These are phyloP conservation scores for Cyberlindnera bimundalis DNA, from an alignment of 805 yeast genomes.

Conservation along the genomic window DNA sequence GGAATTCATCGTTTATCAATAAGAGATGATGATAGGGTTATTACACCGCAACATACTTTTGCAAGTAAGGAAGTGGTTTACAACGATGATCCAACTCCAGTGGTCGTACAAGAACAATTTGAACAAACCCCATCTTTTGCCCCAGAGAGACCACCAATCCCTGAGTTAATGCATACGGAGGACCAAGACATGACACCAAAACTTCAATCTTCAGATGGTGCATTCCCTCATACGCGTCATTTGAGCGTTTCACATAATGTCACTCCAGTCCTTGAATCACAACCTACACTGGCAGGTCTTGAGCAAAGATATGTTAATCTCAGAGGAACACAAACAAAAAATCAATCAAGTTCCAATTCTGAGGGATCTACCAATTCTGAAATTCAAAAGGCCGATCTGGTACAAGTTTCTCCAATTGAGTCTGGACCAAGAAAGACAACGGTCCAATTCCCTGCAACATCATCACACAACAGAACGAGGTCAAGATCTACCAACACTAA, in stretches of 20 bases:
- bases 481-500: slow-evolving; percentile 7
- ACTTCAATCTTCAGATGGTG: slow-evolving; percentile 2
- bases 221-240: slow-evolving; percentile 1
- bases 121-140: background rate
- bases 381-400: slow-evolving; percentile 3
- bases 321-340: background rate
- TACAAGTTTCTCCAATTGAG: slow-evolving; percentile 1
- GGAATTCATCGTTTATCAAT: slow-evolving; percentile 18
- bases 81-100: slow-evolving; percentile 26
- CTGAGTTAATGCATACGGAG: slow-evolving; percentile 2
- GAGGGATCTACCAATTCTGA: background rate
- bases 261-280: slow-evolving; percentile 16
- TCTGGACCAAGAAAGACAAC: slow-evolving; percentile 2
- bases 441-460: background rate
- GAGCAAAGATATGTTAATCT: background rate
- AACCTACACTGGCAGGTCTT: slow-evolving; percentile 1
- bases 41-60: slow-evolving; percentile 3
- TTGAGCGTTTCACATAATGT: slow-evolving; percentile 14
- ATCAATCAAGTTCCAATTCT: slow-evolving; percentile 2
- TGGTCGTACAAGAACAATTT: slow-evolving; percentile 12
- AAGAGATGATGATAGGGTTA: slow-evolving; percentile 2
- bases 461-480: slow-evolving; percentile 2
- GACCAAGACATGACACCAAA: slow-evolving; percentile 14
- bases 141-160: slow-evolving; percentile 2
- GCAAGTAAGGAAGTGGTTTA: background rate